A percentile compares a stretch with the other conserved stretches of the same genome.
Evolutionary conservation across 768 basidiomycete species (phyloP).

Genomic region (Lactarius hengduanensis): DNA sequence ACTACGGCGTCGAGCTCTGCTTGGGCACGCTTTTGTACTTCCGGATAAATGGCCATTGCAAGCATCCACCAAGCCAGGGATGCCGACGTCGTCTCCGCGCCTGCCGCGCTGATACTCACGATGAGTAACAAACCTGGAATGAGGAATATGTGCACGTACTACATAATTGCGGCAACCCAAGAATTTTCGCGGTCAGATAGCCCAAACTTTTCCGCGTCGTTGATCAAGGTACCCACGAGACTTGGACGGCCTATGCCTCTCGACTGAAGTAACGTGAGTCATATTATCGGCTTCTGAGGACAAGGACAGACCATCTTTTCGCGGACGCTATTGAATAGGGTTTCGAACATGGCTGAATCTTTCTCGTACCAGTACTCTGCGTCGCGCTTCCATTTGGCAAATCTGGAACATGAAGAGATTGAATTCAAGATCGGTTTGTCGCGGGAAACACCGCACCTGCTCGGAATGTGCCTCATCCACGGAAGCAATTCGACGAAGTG

Average conservation of each 20-base stretch:
- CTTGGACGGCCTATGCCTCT: conserved; percentile 1
- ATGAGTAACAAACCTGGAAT: neutral
- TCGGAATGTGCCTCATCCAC: conserved; percentile 19
- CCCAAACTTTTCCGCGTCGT: neutral
- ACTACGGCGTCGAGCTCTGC: conserved; percentile 20
- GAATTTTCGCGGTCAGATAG: conserved; percentile 11
- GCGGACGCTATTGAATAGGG: conserved; percentile 10
- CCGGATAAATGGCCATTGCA: conserved; percentile 14
- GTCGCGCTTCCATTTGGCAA: conserved; percentile 25
- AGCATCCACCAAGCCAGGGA: conserved; percentile 16
- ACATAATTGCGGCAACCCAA: conserved; percentile 4
- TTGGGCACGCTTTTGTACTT: conserved; percentile 12
- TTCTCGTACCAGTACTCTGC: conserved; percentile 6
- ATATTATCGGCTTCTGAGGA: no score
- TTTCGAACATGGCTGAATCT: conserved; percentile 9
- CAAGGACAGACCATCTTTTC: conserved; percentile 1
- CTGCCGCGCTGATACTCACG: conserved; percentile 2
- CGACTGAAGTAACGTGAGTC: neutral
- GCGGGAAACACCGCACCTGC: neutral
- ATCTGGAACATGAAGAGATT: neutral
- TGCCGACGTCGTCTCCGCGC: conserved; percentile 5
- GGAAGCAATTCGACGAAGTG: conserved; percentile 22
- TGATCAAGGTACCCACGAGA: neutral
- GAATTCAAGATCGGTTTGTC: no score
- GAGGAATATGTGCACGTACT: conserved; percentile 1